Evolutionary conservation across 805 yeast species (phyloP), one percentile per base, ranked within the genome.

Genomic region (Brettanomyces bruxellensis): DNA sequence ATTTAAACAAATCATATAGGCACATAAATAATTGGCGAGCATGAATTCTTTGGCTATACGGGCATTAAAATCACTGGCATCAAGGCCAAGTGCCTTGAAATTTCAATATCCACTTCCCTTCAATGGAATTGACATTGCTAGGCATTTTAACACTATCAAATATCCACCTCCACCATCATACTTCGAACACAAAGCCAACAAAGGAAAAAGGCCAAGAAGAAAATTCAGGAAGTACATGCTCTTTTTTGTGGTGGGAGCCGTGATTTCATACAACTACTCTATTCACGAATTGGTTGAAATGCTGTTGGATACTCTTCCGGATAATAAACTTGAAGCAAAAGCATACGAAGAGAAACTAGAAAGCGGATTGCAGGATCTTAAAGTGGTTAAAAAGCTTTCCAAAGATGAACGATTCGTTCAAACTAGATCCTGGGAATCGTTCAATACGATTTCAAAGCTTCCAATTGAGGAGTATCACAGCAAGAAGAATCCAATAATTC

Each of bases 361-460:
- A 50, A 60, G 62, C 25, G 65, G 79, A 49, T 59, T 83, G 41
- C 67, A 71, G 34, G 55, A 65, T 4, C 60, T 84, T 42, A 75
- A 79, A 0, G 59, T 81, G 3, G 81, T 80, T 41, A 65, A 75
- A 49, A 62, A 72, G 43, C 62, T 85, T 37, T 57, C 63, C 8
- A 38, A 49, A 1, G 66, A 71, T 47, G 71, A 75, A 0, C 53
- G 57, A 9, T 70, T 59, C 49, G 53, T 68, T 57, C 49, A 67
- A 59, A 46, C 46, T 6, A 51, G 75, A 51, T 64, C 76, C 47
- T 64, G 72, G 76, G 53, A 70, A 56, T 55, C 70, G 59, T 48
- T 78, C 68, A 75, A 74, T 53, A 57, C 63, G 65, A 49, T 72
- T 49, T 49, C 67, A 66, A 50, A 50, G 30, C 51, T 59, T 4